These are phyloP conservation scores for Tilletia indica DNA, from an alignment of 1,284 basidiomycete species.

Conservation along the genomic window DNA sequence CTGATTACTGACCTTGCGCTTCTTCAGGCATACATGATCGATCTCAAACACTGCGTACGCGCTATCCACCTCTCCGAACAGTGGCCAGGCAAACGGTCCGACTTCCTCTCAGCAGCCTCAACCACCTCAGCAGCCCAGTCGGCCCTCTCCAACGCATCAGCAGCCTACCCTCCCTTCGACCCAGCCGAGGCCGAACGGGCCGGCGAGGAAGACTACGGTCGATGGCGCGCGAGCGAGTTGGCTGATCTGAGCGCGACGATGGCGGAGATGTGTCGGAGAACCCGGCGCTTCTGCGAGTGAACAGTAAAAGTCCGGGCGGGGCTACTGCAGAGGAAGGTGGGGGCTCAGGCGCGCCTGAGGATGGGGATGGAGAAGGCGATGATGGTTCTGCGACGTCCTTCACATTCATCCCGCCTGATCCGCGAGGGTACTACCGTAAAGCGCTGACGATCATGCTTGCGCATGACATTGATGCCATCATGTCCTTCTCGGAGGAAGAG, in stretches of 20 bases:
- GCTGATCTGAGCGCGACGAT: conserved; percentile 81
- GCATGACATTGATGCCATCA: conserved; percentile 83
- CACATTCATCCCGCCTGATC: conserved; percentile 86
- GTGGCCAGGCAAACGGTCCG: conserved; percentile 80
- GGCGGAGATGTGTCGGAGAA: conserved; percentile 81
- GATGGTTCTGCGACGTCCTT: conserved; percentile 53
- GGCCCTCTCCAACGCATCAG: background rate
- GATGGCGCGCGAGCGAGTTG: conserved; percentile 82
- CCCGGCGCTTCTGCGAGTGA: conserved; percentile 79
- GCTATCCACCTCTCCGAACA: conserved; percentile 79
- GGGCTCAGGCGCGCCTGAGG: conserved; percentile 33
- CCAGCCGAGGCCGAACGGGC: background rate
- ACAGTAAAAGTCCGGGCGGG: conserved; percentile 18
- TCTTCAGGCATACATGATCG: conserved; percentile 43
- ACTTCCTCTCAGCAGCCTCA: conserved; percentile 68
- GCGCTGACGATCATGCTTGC: conserved; percentile 80
- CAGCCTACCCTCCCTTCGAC: conserved; percentile 6
- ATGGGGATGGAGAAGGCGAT: conserved; percentile 23
- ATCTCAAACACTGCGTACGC: conserved; percentile 76
- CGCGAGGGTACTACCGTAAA: conserved; percentile 77
- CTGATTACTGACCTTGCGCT: no score
- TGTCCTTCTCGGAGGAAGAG: conserved; percentile 87
- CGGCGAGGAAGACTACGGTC: conserved; percentile 68
- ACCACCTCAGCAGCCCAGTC: background rate
- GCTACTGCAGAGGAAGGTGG: background rate